Base-by-base conservation (phyloP, 2,329 filamentous ascomycete genomes). In the Sporothrix protearum region DNA sequence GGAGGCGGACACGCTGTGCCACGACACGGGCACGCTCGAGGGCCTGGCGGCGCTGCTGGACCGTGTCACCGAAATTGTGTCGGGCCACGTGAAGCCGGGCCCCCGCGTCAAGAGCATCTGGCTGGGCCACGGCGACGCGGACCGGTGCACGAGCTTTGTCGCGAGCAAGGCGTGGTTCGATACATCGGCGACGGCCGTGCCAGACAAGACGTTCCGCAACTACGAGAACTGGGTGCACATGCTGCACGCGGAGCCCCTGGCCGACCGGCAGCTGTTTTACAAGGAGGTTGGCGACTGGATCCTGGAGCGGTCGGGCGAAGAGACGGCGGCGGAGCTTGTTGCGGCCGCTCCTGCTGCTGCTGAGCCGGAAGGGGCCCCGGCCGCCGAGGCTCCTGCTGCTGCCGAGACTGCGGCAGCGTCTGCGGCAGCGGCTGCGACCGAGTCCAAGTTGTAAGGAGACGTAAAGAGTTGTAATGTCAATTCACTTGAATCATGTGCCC, bases 221-320 rank as follows among this genome's bases (percentile, higher is more conserved):
- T 97, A 96, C 79, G 88, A 92, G 39, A 94, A 92, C 10, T 92
- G 87, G 78, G 93, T 88, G 79, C 94, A 97, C 81, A 91, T 92
- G 81, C 79, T 92, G 74, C 90, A 92, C 78, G 82, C 85, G 0
- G 90, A 92, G 72, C 78, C 72, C 0, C 76, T 75, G 68, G 73
- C 82, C 9, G 85, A 83, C 71, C 85, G 83, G 77, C 83, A 86
- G 71, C 82, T 84, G 74, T 88, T 86, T 74, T 83, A 82, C 71
- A 84, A 84, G 70, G 89, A 93, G 77, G 83, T 92, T 5, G 85
- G 82, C 3, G 84, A 87, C 72, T 94, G 91, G 90, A 88, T 93
- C 71, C 77, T 92, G 73, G 83, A 83, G 75, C 81, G 84, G 71
- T 45, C 74, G 55, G 75, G 74, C 68, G 75, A 36, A 33, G 66